phyloP scores from a whole-genome alignment of 192 early-diverging fungal species.

The Rhizoclosmatium globosum region DNA sequence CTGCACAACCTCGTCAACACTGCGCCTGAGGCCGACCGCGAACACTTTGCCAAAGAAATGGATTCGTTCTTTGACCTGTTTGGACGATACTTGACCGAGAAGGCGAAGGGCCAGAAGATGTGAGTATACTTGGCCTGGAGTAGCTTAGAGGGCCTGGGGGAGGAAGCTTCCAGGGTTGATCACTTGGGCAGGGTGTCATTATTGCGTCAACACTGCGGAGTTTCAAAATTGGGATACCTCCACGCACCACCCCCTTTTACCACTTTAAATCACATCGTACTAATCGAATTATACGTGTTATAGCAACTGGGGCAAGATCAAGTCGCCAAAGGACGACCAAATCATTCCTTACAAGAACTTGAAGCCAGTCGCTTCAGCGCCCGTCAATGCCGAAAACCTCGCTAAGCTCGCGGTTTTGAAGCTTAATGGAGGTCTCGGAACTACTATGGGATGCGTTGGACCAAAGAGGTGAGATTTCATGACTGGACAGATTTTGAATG shows the following conservation, averaged over 20 bases:
- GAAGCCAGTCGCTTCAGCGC: conserved; percentile 45
- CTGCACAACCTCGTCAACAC: conserved; percentile 69
- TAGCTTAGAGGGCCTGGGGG: no score
- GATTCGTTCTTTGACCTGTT: conserved; percentile 60
- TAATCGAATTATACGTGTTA: background rate
- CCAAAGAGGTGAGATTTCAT: conserved; percentile 76
- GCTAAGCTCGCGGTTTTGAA: conserved; percentile 97
- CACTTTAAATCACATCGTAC: background rate
- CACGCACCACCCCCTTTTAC: background rate
- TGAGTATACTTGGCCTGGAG: conserved; percentile 39
- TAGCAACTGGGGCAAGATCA: conserved; percentile 95
- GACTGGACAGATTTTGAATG: background rate
- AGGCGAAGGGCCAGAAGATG: conserved; percentile 80
- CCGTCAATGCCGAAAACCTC: conserved; percentile 66
- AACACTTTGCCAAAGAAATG: conserved; percentile 55
- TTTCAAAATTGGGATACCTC: no score
- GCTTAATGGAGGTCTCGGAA: conserved; percentile 98
- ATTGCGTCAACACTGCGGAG: no score
- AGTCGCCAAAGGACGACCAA: conserved; percentile 85
- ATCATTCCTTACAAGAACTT: conserved; percentile 85
- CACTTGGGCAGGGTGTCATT: background rate
- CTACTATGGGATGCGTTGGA: conserved; percentile 99
- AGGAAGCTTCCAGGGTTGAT: background rate
- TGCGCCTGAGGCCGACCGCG: conserved; percentile 66
- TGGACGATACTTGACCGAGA: conserved; percentile 83